These are phyloP conservation scores for Pharnaceum exiguum DNA, from an alignment of 148 eudicot genomes.

Conservation along the genomic window DNA sequence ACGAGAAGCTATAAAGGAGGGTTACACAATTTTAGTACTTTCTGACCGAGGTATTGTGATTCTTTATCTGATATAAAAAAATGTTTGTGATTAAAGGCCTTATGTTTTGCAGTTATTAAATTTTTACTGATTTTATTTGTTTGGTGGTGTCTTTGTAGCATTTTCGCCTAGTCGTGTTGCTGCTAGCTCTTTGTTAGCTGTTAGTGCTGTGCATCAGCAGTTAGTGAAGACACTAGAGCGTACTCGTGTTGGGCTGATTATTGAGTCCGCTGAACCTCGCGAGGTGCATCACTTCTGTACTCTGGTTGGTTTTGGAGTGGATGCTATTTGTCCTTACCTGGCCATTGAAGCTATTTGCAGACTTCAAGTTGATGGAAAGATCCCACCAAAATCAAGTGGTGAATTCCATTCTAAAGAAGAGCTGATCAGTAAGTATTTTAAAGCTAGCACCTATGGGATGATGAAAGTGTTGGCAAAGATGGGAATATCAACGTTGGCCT, in stretches of 20 bases:
- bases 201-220: conserved; percentile 98
- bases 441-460: conserved; percentile 93
- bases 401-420: conserved; percentile 79
- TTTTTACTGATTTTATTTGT: conserved; percentile 6
- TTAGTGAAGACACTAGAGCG: conserved; percentile 84
- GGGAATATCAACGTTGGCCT: conserved; percentile 98
- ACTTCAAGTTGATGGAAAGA: conserved; percentile 92
- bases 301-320: conserved; percentile 93
- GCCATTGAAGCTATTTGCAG: conserved; percentile 94
- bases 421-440: conserved; percentile 77
- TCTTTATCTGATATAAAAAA: neutral
- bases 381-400: conserved; percentile 87
- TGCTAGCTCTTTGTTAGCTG: conserved; percentile 91
- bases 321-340: conserved; percentile 94
- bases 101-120: neutral
- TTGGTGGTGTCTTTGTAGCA: conserved; percentile 30
- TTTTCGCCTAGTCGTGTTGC: conserved; percentile 83
- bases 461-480: conserved; percentile 99
- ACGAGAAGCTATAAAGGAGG: conserved; percentile 72
- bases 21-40: conserved; percentile 73
- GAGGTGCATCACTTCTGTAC: conserved; percentile 99
- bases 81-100: neutral
- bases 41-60: conserved; percentile 83
- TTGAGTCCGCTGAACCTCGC: conserved; percentile 98
- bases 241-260: conserved; percentile 74